Evolutionary conservation across 106 monocot species (phyloP).

Genomic region (Dendrobium catenatum): DNA sequence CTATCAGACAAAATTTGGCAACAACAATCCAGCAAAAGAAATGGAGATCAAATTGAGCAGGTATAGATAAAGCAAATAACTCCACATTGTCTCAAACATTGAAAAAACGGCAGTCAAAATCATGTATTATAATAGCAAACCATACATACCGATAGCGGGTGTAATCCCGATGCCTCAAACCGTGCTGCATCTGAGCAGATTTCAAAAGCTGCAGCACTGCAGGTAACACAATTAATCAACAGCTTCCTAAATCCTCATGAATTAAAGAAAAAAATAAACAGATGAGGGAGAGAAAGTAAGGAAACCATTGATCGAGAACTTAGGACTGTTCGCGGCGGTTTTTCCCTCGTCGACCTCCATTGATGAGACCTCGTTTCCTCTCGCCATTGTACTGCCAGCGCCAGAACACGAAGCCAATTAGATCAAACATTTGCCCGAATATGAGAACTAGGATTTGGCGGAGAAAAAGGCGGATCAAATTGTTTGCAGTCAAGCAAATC

Average conservation of each 20-base stretch:
- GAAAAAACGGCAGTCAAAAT: background rate
- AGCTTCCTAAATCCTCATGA: background rate
- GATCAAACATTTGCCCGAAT: background rate
- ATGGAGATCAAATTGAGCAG: background rate
- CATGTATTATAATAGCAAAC: background rate
- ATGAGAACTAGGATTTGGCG: background rate
- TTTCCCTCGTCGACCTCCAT: conserved; percentile 67
- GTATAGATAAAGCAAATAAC: background rate
- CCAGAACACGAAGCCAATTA: background rate
- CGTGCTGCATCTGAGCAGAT: conserved; percentile 93
- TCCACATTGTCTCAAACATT: background rate
- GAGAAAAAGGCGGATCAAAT: background rate
- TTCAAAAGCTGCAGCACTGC: conserved; percentile 84
- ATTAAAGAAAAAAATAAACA: background rate
- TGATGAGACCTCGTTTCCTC: conserved; percentile 27
- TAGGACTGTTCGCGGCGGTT: conserved; percentile 21
- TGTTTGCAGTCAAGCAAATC: no score
- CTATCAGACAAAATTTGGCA: background rate
- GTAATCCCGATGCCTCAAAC: conserved; percentile 82
- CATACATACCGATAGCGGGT: conserved; percentile 70
- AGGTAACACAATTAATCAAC: background rate
- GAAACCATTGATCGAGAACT: conserved; percentile 77
- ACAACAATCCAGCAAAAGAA: background rate
- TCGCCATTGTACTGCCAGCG: conserved; percentile 18
- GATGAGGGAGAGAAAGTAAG: background rate